Evolutionary conservation across 192 early-diverging fungal genomes (phyloP), one percentile per base, ranked within the genome.

Genomic region (Chytriomyces sp.): DNA sequence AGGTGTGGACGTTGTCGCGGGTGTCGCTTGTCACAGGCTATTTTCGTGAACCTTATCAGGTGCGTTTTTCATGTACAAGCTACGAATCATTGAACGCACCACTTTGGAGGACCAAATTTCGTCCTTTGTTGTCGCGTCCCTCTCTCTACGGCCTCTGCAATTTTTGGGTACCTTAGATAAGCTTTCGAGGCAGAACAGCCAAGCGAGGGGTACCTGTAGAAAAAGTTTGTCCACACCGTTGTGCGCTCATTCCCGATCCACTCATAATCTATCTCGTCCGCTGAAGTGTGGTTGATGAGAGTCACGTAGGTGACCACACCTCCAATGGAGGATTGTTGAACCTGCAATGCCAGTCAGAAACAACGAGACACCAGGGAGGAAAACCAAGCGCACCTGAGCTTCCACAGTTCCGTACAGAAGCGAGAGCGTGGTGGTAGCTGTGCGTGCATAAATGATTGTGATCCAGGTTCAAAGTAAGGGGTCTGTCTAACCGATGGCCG

Each of bases 211-310:
- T 40, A 19, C 33, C 62, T 40, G 62, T 64, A 73, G 44, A 73
- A 73, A 32, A 73, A 73, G 61, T 73, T 73, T 28, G 71, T 73
- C 71, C 71, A 73, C 22, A 59, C 54, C 22, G 25, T 56, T n/a
- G 5, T 56, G 33, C 32, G 34, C 22, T 57, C 52, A 57, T 56
- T 39, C 19, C 52, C 66, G 34, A 69, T 57, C 54, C 58, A 71
- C 39, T 73, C 71, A 26, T 25, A 73, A 41, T 73, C 71, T 25
- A 73, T 52, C 36, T 73, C 71, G 33, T 73, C 71, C 60, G 19
- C n/a, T 26, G 56, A 36, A 4, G 33, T 39, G 8, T 57, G 30
- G 26, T 38, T 71, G 33, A 57, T 59, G 30, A 60, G 57, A 30
- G 54, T 60, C 10, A 57, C 25, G 26, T 54, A 54, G 26, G 69